phyloP scores from a whole-genome alignment of 2,329 filamentous ascomycete genomes.

The Cercospora nicotianae region DNA sequence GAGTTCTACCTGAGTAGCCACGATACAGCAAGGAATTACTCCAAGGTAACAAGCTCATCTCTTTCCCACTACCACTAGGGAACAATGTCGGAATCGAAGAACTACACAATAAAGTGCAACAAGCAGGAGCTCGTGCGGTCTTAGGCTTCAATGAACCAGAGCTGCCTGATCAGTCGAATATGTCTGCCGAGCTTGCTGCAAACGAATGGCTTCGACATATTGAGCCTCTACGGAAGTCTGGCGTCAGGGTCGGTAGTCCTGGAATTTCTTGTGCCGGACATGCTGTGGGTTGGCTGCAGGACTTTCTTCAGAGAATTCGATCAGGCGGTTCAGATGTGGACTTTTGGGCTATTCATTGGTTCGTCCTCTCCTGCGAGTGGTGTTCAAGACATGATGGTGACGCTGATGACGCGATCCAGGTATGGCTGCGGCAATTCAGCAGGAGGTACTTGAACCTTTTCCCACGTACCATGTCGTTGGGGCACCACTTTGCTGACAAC shows the following conservation, averaged over 20 bases:
- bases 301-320: conserved; percentile 32
- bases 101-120: conserved; percentile 27
- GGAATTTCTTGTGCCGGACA: conserved; percentile 36
- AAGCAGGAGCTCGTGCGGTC: conserved; percentile 16
- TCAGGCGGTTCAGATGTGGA: conserved; percentile 33
- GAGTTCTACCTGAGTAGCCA: neutral
- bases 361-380: too few species aligned
- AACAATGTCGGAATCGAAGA: conserved; percentile 34
- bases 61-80: conserved; percentile 5
- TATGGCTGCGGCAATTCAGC: too few species aligned
- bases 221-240: conserved; percentile 34
- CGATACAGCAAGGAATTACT: neutral
- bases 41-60: neutral
- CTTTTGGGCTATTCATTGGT: conserved; percentile 35
- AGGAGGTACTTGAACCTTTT: too few species aligned
- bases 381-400: too few species aligned
- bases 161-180: conserved; percentile 37
- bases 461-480: too few species aligned
- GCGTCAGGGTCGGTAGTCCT: conserved; percentile 32
- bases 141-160: conserved; percentile 39
- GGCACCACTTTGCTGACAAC: too few species aligned
- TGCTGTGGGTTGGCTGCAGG: conserved; percentile 31
- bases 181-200: conserved; percentile 32
- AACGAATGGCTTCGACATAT: conserved; percentile 32
- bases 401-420: too few species aligned